These are phyloP conservation scores for Nicotiana benthamiana DNA, from an alignment of 257 asterid species.

Conservation along the genomic window DNA sequence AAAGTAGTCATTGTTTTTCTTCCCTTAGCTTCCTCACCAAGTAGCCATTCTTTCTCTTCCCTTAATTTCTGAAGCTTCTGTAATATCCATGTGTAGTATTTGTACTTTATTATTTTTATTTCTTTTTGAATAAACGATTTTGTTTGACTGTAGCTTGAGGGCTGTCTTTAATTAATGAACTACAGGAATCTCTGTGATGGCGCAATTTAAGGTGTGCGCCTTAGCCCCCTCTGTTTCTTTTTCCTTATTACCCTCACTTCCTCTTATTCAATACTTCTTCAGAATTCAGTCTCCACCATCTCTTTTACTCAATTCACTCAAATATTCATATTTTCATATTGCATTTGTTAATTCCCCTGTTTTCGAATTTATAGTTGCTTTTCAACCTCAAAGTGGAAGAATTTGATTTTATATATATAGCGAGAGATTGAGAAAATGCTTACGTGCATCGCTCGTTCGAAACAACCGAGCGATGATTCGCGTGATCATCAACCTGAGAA, in stretches of 20 bases:
- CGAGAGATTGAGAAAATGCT: slow-evolving; percentile 38
- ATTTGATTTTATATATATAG: neutral
- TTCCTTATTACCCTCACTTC: neutral
- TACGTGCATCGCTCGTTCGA: slow-evolving; percentile 89
- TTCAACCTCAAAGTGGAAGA: neutral
- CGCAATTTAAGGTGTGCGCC: slow-evolving; percentile 40
- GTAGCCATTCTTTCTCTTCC: neutral
- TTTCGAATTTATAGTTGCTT: neutral
- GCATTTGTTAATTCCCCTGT: neutral
- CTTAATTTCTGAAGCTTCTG: neutral
- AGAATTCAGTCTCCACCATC: neutral
- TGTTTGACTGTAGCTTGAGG: neutral
- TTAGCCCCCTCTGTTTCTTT: neutral
- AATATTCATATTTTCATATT: neutral
- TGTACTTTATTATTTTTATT: neutral
- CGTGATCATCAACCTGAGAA: slow-evolving; percentile 35
- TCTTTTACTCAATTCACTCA: neutral
- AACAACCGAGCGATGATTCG: slow-evolving; percentile 50
- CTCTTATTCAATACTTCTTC: neutral
- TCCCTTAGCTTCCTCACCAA: too few species aligned
- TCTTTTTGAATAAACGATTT: neutral
- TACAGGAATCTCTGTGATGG: slow-evolving; percentile 24
- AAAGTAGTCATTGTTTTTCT: neutral
- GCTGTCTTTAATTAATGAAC: slow-evolving; percentile 17
- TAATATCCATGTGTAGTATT: neutral